Evolutionary conservation across 2,329 filamentous ascomycete genomes (phyloP), one percentile per base, ranked within the genome.

Genomic region (Cladosporium colombiae): DNA sequence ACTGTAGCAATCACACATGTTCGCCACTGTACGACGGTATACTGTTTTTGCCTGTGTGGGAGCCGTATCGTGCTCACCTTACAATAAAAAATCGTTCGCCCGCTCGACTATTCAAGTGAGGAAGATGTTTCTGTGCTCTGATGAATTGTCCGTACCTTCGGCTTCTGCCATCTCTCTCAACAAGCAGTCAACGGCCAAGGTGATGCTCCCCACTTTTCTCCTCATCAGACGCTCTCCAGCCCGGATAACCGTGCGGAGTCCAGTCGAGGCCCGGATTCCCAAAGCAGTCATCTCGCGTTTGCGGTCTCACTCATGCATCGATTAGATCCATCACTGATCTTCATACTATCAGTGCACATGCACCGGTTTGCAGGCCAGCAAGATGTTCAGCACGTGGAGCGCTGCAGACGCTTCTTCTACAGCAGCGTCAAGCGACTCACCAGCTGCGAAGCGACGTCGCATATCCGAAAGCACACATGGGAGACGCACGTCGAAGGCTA

Each of bases 401-500:
- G 33, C 23, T n/a, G 46, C 23, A 16, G 60, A 63, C 5, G 31
- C 35, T 35, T 29, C 37, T 25, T 57, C 53, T 6, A 33, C 44
- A 23, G 31, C 25, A 27, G 14, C 44, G n/a, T 35, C 59, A 27
- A 35, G 56, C 33, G 56, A 27, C 14, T 52, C 59, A 21, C 59
- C 59, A 7, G 8, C 49, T 44, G n/a, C 55, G 44, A 65, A 65
- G 21, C 53, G 56, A n/a, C 53, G 55, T 5, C 44, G 46, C 7
- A 27, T 27, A 16, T 65, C 62, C 18, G 52, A 58, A 16, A 40
- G 10, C 5, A 16, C 18, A 3, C 16, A 49, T 21, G 62, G 62
- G 18, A 29, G 62, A 37, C 62, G 62, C n/a, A 27, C 56, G 14
- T 59, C 62, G 7, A 65, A 65, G 40, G 56, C 62, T 7, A 65